Evolutionary conservation across 2,329 filamentous ascomycete species (phyloP).

Genomic region (Ophiocordyceps sinensis): DNA sequence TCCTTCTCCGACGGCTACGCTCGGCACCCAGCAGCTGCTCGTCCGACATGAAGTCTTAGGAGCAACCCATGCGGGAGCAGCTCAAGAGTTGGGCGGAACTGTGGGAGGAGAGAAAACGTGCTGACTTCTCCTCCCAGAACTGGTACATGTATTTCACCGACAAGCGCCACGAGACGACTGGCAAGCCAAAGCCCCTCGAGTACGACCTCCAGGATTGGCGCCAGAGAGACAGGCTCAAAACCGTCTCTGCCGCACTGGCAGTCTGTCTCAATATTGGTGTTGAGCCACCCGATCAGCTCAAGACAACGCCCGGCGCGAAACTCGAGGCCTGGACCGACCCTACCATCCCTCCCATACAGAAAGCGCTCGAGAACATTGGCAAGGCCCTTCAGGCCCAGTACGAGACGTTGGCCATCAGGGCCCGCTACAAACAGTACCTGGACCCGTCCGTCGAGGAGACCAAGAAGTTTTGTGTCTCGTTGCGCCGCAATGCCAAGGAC

Average conservation of each 20-base stretch:
- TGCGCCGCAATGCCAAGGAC: constrained; percentile 86
- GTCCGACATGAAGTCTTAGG: neutral
- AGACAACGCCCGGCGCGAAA: constrained; percentile 84
- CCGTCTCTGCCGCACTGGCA: constrained; percentile 84
- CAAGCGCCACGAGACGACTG: constrained; percentile 90
- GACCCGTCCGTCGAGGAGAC: constrained; percentile 96
- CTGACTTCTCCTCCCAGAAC: constrained; percentile 38
- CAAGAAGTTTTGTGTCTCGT: constrained; percentile 84
- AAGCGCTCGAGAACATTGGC: constrained; percentile 85
- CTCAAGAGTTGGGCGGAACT: neutral
- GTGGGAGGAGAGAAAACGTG: neutral
- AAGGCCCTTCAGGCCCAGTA: constrained; percentile 95
- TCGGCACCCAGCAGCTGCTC: neutral
- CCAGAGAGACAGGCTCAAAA: constrained; percentile 92
- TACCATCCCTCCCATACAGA: constrained; percentile 62
- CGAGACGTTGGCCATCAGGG: constrained; percentile 84
- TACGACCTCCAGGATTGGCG: constrained; percentile 81
- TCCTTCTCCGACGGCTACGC: neutral
- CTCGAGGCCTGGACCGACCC: constrained; percentile 97
- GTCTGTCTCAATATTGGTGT: constrained; percentile 96
- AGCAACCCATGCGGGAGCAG: neutral
- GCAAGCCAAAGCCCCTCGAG: constrained; percentile 58
- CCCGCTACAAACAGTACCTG: constrained; percentile 93
- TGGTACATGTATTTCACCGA: constrained; percentile 99
- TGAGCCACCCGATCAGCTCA: constrained; percentile 91